Base-by-base conservation (phyloP, 1,284 basidiomycete genomes). In the Omphalotus olearius region DNA sequence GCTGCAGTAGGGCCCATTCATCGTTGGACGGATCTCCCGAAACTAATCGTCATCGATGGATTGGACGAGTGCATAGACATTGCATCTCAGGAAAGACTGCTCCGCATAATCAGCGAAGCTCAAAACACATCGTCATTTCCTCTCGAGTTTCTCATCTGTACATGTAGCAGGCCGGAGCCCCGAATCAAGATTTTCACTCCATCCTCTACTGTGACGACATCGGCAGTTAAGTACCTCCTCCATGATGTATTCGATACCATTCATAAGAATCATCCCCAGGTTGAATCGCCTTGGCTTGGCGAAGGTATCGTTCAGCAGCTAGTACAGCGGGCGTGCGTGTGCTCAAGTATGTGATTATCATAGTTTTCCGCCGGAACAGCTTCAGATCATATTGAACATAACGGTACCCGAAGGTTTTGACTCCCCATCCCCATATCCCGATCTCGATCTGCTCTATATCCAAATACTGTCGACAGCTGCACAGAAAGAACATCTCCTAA, bases 71-170 rank as follows among this genome's bases (percentile, higher is more conserved):
- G 64, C 51, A 56, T 57, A 25, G 57, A 58, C 42, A 53, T 55
- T 3, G 58, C 57, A 37, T 56, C 58, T 3, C 65, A 64, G 51
- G 53, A 59, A 9, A 58, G 59, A 35, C 61, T 66, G 35, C 59
- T 66, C 9, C 54, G 57, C 18, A 60, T 64, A 16, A 55, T 66
- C n/a, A 57, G 57, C 6, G 59, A 60, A 2, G 57, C 58, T n/a
- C 57, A 59, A 30, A 47, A 56, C 4, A 10, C 6, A 14, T 11
- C 43, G 28, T 30, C 23, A 5, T 56, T 63, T 0, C 65, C 62
- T 2, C 56, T 66, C 3, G 57, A 60, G 35, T 63, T 64, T 50
- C 59, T 66, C 50, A 57, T 66, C n/a, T 56, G 56, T n/a, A n/a
- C n/a, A n/a, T n/a, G n/a, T 5, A 61, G 60, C 20, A 55, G 62